A percentile compares a stretch with the other conserved stretches of the same genome.
Evolutionary conservation across 2,329 filamentous ascomycete species (phyloP).

Genomic region (Saccharata proteae): DNA sequence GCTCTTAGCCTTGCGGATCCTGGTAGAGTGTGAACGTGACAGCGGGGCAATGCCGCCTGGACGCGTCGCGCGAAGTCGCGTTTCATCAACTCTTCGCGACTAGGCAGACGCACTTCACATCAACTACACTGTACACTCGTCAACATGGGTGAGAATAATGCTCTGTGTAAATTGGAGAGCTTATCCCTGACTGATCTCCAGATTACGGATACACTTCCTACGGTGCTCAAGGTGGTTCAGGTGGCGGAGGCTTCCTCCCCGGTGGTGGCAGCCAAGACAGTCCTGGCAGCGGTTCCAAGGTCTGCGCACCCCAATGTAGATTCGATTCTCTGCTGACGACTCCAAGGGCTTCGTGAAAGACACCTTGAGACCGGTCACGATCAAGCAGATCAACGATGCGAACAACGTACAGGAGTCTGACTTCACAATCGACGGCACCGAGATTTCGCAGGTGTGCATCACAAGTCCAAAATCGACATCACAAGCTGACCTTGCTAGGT

Average conservation of each 20-base stretch:
- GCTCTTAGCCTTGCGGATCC: too few species aligned
- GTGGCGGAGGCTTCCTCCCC: slow-evolving; percentile 50
- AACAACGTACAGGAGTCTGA: slow-evolving; percentile 60
- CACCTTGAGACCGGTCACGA: slow-evolving; percentile 82
- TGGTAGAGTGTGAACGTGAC: too few species aligned
- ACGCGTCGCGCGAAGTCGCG: too few species aligned
- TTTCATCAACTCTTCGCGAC: too few species aligned
- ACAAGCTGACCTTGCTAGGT: slow-evolving; percentile 40
- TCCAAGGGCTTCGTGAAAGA: slow-evolving; percentile 60
- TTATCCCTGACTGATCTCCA: too few species aligned
- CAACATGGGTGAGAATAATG: too few species aligned
- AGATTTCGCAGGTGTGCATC: slow-evolving; percentile 47
- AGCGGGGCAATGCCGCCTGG: too few species aligned
- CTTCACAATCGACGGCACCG: slow-evolving; percentile 69
- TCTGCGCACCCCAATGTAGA: too few species aligned
- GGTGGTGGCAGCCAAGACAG: slow-evolving; percentile 35
- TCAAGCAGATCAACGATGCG: slow-evolving; percentile 85
- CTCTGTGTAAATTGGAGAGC: too few species aligned
- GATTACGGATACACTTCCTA: slow-evolving; percentile 43
- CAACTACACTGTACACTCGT: too few species aligned
- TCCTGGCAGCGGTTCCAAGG: slow-evolving; percentile 23
- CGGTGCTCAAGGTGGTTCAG: slow-evolving; percentile 41
- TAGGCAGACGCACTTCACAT: too few species aligned
- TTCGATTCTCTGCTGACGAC: background rate
- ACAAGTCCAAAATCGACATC: background rate